Percentiles rank a stretch among this genome's conserved stretches.
phyloP scores from a whole-genome alignment of 495 filamentous ascomycete genomes.

The Friedmanniomyces simplex region DNA sequence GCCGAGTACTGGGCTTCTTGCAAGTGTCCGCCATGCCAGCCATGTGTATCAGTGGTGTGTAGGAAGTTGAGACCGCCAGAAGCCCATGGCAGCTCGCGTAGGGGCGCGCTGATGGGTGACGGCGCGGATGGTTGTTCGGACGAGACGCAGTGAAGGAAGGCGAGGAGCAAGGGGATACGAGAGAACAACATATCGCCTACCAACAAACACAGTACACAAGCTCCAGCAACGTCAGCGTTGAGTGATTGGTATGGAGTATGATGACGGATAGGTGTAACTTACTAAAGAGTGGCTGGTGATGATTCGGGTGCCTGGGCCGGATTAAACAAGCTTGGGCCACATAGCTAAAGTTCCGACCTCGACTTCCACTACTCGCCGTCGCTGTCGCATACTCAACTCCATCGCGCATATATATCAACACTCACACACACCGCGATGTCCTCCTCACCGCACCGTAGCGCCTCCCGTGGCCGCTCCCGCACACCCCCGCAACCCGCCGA shows the following conservation, averaged over 20 bases:
- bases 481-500: constrained; percentile 17
- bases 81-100: constrained; percentile 69
- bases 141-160: constrained; percentile 8
- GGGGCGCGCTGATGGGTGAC: constrained; percentile 64
- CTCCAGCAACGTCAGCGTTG: no score
- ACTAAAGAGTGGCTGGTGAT: constrained; percentile 5
- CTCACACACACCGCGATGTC: constrained; percentile 4
- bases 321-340: not conserved
- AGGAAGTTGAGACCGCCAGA: constrained; percentile 80
- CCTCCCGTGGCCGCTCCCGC: constrained; percentile 25
- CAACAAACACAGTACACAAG: no score
- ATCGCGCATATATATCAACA: not conserved
- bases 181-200: constrained; percentile 7
- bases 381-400: not conserved
- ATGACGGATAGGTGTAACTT: no score
- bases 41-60: constrained; percentile 89
- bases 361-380: no score
- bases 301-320: not conserved
- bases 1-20: constrained; percentile 87
- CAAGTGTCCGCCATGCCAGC: constrained; percentile 90
- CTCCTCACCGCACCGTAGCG: constrained; percentile 16
- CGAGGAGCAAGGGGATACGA: constrained; percentile 13
- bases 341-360: not conserved
- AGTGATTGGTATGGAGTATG: no score
- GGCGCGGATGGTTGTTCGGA: constrained; percentile 65